Evolutionary conservation across 1,284 basidiomycete genomes (phyloP).

Genomic region (Papiliotrema flavescens): DNA sequence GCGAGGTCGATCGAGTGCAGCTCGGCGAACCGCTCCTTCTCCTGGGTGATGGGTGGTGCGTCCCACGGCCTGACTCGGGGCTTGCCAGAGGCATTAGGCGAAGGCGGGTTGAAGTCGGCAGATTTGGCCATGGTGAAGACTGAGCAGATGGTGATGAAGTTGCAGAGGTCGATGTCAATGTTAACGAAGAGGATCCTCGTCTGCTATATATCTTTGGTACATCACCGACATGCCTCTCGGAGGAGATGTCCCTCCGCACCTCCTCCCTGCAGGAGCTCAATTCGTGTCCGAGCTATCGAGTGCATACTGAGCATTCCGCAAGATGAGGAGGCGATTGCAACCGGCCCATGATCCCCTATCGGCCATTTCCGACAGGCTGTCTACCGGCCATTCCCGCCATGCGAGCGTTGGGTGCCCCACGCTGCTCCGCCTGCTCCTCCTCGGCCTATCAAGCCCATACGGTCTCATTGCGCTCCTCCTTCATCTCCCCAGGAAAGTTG

Average conservation of each 20-base stretch:
- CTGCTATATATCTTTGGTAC: too few relatives aligned
- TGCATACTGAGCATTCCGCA: too few relatives aligned
- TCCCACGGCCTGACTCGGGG: conserved; percentile 26
- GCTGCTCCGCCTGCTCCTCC: not conserved
- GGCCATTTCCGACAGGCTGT: too few relatives aligned
- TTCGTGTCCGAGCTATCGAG: too few relatives aligned
- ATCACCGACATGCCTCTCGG: too few relatives aligned
- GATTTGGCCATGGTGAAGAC: too few relatives aligned
- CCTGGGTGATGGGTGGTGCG: conserved; percentile 26
- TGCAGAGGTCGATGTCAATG: not conserved
- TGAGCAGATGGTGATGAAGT: conserved; percentile 11
- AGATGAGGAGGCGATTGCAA: too few relatives aligned
- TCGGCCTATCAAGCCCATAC: not conserved
- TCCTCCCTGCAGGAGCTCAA: too few relatives aligned
- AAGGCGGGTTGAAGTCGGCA: conserved; percentile 26
- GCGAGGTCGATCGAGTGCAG: conserved; percentile 31
- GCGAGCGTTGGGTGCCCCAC: not conserved
- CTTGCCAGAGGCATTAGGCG: conserved; percentile 25
- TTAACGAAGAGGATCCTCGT: too few relatives aligned
- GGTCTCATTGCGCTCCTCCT: not conserved
- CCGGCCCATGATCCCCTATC: too few relatives aligned
- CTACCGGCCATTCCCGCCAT: not conserved
- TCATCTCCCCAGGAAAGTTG: too few relatives aligned
- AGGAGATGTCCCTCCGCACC: too few relatives aligned
- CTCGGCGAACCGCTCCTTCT: conserved; percentile 30